Percentiles rank a stretch among this genome's conserved stretches.
Conservation (phyloP, 495 filamentous ascomycete genomes). For the Cudoniella acicularis region DNA sequence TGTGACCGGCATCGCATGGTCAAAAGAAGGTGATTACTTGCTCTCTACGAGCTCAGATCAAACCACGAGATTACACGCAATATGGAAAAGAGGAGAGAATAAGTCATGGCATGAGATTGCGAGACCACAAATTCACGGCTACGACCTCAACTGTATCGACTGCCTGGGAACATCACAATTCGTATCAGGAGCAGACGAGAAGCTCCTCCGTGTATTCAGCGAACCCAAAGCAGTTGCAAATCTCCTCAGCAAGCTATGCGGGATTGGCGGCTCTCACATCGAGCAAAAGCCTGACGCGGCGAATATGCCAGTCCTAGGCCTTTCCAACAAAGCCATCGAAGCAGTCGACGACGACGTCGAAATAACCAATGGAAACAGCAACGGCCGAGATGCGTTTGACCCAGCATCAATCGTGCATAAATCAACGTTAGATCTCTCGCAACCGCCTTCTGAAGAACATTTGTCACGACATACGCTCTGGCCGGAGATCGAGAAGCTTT, state of each 20-base stretch:
- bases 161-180: slow-evolving; percentile 67
- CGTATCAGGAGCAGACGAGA: slow-evolving; percentile 96
- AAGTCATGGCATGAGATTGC: slow-evolving; percentile 88
- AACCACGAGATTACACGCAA: slow-evolving; percentile 87
- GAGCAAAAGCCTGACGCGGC: slow-evolving; percentile 72
- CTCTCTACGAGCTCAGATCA: slow-evolving; percentile 89
- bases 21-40: slow-evolving; percentile 75
- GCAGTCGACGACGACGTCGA: slow-evolving; percentile 43
- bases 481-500: slow-evolving; percentile 95
- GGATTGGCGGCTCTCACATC: slow-evolving; percentile 40
- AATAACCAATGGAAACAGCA: slow-evolving; percentile 35
- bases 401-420: slow-evolving; percentile 37
- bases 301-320: slow-evolving; percentile 87
- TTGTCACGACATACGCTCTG: slow-evolving; percentile 88
- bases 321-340: slow-evolving; percentile 91
- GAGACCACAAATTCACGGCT: slow-evolving; percentile 95
- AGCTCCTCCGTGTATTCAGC: slow-evolving; percentile 90
- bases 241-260: slow-evolving; percentile 65
- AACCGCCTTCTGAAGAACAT: slow-evolving; percentile 86
- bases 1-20: slow-evolving; percentile 80
- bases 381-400: slow-evolving; percentile 37
- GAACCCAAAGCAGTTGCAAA: slow-evolving; percentile 79
- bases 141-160: slow-evolving; percentile 93
- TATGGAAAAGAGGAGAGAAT: slow-evolving; percentile 58
- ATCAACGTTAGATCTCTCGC: slow-evolving; percentile 42